Evolutionary conservation across 2,329 filamentous ascomycete genomes (phyloP).

Genomic region (Davidsoniella neocaledoniae): DNA sequence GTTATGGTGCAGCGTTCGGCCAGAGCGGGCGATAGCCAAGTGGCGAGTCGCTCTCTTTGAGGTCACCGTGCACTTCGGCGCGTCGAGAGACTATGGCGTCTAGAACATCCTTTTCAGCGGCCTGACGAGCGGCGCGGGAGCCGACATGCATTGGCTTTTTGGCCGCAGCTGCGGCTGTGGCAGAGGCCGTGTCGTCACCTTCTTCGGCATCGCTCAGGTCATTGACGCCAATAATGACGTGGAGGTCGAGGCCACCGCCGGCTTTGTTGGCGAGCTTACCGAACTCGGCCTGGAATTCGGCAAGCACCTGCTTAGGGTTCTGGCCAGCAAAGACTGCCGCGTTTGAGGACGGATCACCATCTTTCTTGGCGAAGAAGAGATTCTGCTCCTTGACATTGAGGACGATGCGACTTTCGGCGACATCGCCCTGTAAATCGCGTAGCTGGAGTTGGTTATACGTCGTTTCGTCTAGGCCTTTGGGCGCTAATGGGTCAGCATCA

Average conservation of each 20-base stretch:
- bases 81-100: conserved; percentile 46
- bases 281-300: conserved; percentile 46
- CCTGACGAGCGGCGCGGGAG: conserved; percentile 46
- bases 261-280: conserved; percentile 30
- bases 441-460: conserved; percentile 61
- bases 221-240: conserved; percentile 47
- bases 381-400: conserved; percentile 81
- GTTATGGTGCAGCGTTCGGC: too few species aligned
- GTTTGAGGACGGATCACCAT: conserved; percentile 29
- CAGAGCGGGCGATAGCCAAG: conserved; percentile 40
- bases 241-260: conserved; percentile 40
- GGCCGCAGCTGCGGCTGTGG: conserved; percentile 14
- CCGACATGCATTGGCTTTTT: conserved; percentile 43
- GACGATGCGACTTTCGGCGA: conserved; percentile 59
- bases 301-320: conserved; percentile 50
- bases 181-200: neutral
- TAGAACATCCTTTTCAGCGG: conserved; percentile 52
- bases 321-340: conserved; percentile 47
- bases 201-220: conserved; percentile 51
- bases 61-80: conserved; percentile 37
- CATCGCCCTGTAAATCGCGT: conserved; percentile 60
- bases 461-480: conserved; percentile 46
- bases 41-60: conserved; percentile 27
- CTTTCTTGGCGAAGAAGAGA: conserved; percentile 55
- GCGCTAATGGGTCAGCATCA: conserved; percentile 48